Evolutionary conservation across 1,284 basidiomycete genomes (phyloP), one percentile per base, ranked within the genome.

Genomic region (Psilocybe mexicana): DNA sequence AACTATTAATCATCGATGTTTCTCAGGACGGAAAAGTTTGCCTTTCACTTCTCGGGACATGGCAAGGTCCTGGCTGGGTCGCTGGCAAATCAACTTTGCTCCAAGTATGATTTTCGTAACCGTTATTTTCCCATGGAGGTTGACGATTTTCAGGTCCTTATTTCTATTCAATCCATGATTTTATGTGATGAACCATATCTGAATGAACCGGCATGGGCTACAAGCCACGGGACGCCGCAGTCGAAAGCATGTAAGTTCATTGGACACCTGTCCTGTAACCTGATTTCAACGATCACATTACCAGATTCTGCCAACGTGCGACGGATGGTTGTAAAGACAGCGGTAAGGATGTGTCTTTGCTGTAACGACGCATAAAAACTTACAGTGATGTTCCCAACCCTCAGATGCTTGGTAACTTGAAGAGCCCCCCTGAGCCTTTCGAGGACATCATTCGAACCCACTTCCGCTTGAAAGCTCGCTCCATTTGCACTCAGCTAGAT

Each of bases 131-230:
- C 52, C 43, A 58, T 18, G 36, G 18, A 47, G 25, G 30, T 52
- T 38, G 10, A 33, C 26, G 65, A 8, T 40, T 26, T 63, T 10
- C 30, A 92, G 87, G 91, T 93, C 30, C 78, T 94, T 44, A 90
- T 96, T 45, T 95, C 93, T n/a, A 94, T 96, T 45, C 94, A 96
- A 74, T 92, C 91, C 5, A 91, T 96, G 88, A 95, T 96, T 62
- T 75, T 95, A 24, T 93, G 90, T 61, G 92, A 94, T 10, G 93
- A 95, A 65, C 93, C 93, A 4, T 93, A 92, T 68, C 71, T 92
- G 57, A 95, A 94, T 65, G 94, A 97, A 72, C 94, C 94, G 11
- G 92, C 88, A 4, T 94, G 92, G 92, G 86, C 90, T 18, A 74
- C 74, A 43, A 79, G 80, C 55, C 83, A 78, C 11, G 92, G 92